Conservation (phyloP, 2,329 filamentous ascomycete genomes). For the Celoporthe dispersa region DNA sequence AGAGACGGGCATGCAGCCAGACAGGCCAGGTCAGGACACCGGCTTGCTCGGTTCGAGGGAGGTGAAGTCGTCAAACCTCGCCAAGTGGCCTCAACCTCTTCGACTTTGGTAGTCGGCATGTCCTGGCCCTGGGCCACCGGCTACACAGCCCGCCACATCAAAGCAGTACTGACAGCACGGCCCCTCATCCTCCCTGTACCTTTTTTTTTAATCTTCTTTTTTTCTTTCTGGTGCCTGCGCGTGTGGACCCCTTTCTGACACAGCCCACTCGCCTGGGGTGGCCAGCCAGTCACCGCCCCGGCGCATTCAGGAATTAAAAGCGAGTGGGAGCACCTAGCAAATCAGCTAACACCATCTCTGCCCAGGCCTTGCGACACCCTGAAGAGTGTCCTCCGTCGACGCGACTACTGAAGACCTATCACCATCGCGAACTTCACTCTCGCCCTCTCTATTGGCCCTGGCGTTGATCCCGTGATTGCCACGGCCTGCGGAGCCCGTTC, state of each 20-base stretch:
- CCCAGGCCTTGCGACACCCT: conserved; percentile 42
- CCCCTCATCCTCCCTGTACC: not conserved
- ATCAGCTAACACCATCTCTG: conserved; percentile 53
- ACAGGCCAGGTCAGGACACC: not conserved
- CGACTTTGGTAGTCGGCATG: not conserved
- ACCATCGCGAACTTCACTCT: conserved; percentile 49
- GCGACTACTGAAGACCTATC: conserved; percentile 53
- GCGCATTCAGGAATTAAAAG: conserved; percentile 34
- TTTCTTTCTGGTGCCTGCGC: conserved; percentile 12
- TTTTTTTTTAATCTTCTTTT: not conserved
- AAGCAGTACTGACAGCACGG: conserved; percentile 1
- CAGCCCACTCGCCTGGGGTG: conserved; percentile 23
- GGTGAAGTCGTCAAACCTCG: not conserved
- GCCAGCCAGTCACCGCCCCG: conserved; percentile 38
- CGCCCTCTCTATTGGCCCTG: conserved; percentile 52
- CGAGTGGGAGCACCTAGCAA: conserved; percentile 45
- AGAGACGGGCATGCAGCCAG: not conserved
- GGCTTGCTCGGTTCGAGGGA: not conserved
- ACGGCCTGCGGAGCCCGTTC: conserved; percentile 48
- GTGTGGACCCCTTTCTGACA: conserved; percentile 22
- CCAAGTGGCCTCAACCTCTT: conserved; percentile 4
- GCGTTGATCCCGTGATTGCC: conserved; percentile 57
- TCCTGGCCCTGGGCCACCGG: conserved; percentile 23
- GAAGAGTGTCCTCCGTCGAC: conserved; percentile 38
- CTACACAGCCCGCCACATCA: conserved; percentile 16